Evolutionary conservation across 1,139 yeast genomes (phyloP).

Genomic region (Lodderomyces margitis): DNA sequence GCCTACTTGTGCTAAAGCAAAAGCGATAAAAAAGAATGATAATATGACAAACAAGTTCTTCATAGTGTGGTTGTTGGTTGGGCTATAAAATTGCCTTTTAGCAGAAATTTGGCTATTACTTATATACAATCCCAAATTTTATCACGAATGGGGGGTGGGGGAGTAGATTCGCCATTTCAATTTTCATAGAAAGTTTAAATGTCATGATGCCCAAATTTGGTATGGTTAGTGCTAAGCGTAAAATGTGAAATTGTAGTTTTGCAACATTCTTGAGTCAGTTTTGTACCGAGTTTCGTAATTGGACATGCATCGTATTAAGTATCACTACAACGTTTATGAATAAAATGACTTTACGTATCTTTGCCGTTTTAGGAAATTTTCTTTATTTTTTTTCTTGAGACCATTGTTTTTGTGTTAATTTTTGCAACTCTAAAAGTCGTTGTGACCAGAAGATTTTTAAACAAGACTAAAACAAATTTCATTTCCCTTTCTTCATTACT

Average conservation of each 20-base stretch:
- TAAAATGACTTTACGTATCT: neutral
- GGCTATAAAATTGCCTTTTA: neutral
- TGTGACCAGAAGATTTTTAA: no score
- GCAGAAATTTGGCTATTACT: neutral
- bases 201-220: neutral
- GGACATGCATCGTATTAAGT: neutral
- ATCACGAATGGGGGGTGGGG: no score
- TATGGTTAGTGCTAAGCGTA: neutral
- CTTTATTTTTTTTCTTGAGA: neutral
- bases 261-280: neutral
- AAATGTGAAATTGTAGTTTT: slow-evolving; percentile 1
- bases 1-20: slow-evolving; percentile 11
- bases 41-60: slow-evolving; percentile 12
- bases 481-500: no score
- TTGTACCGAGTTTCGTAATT: neutral
- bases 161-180: no score
- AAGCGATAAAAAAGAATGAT: slow-evolving; percentile 13
- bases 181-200: neutral
- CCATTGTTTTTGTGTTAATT: neutral
- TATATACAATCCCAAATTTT: neutral
- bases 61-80: slow-evolving; percentile 9
- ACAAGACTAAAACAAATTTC: no score
- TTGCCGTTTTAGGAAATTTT: slow-evolving; percentile 8
- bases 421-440: neutral
- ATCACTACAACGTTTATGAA: neutral